Conservation (phyloP, 2,329 filamentous ascomycete species). For the Bipolaris bicolor region DNA sequence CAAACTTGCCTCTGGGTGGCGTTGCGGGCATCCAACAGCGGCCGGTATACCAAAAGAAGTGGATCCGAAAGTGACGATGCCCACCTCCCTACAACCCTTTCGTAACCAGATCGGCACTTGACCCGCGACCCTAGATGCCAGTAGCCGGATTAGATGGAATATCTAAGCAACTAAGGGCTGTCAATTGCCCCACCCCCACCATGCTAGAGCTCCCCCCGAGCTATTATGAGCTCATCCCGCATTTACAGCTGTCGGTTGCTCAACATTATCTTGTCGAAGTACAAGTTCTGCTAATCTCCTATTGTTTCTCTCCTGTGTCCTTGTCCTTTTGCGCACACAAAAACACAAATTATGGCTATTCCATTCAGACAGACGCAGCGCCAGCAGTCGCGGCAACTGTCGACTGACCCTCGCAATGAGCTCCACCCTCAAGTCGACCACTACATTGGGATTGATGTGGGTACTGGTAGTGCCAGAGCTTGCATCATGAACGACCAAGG, state of each 20-base stretch:
- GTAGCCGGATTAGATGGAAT: conserved; percentile 27
- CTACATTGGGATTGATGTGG: conserved; percentile 90
- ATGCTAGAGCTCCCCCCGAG: conserved; percentile 34
- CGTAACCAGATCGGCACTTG: conserved; percentile 29
- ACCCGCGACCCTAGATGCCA: conserved; percentile 16
- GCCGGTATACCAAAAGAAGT: conserved; percentile 37
- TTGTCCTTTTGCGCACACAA: conserved; percentile 2
- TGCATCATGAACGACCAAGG: conserved; percentile 93
- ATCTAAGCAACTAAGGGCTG: conserved; percentile 28
- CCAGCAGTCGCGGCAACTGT: conserved; percentile 54
- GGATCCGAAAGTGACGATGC: conserved; percentile 41
- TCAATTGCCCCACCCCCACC: conserved; percentile 43
- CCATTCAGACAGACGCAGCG: conserved; percentile 38
- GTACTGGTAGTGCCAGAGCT: conserved; percentile 91
- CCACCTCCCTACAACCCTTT: conserved; percentile 33
- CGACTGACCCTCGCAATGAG: conserved; percentile 61
- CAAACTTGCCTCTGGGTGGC: conserved; percentile 30
- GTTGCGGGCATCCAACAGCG: conserved; percentile 25
- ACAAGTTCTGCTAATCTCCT: conserved; percentile 1
- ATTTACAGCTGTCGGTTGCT: conserved; percentile 36
- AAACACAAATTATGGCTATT: conserved; percentile 30
- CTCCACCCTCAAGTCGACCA: conserved; percentile 63
- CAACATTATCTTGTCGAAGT: conserved; percentile 36
- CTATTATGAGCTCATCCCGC: conserved; percentile 47
- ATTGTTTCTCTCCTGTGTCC: not conserved